Evolutionary conservation across 495 filamentous ascomycete genomes (phyloP).

Genomic region (Penicillium angulare): DNA sequence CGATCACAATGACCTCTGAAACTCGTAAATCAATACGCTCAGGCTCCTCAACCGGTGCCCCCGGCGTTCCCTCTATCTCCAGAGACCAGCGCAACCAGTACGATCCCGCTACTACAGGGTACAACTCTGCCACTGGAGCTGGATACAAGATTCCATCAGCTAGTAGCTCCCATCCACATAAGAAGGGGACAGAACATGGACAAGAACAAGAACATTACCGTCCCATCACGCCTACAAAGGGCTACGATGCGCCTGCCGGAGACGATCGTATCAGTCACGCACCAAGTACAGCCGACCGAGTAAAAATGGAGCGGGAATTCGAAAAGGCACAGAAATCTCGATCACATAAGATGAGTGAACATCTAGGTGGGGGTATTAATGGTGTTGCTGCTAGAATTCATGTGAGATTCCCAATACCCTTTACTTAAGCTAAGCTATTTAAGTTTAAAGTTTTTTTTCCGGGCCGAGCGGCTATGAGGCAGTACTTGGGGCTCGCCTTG

Average conservation of each 20-base stretch:
- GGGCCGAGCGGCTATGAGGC: too few relatives aligned
- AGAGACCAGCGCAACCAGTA: conserved; percentile 21
- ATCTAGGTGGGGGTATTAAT: conserved; percentile 17
- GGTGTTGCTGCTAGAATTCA: conserved; percentile 33
- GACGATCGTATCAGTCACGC: neutral
- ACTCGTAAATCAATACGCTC: neutral
- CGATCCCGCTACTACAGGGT: conserved; percentile 18
- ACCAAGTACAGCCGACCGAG: conserved; percentile 6
- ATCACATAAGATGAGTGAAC: conserved; percentile 1
- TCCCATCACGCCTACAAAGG: neutral
- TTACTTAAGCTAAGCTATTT: too few relatives aligned
- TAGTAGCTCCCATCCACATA: neutral
- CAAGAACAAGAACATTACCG: neutral
- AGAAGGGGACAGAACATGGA: too few relatives aligned
- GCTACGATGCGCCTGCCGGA: neutral
- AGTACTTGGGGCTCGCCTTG: too few relatives aligned
- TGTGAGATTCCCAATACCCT: conserved; percentile 31
- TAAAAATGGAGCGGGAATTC: conserved; percentile 8
- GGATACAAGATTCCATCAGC: conserved; percentile 14
- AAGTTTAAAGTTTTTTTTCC: too few relatives aligned
- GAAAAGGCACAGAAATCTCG: neutral
- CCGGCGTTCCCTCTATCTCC: conserved; percentile 18
- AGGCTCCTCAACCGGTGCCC: conserved; percentile 33
- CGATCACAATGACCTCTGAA: neutral
- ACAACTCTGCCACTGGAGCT: conserved; percentile 30